Evolutionary conservation across 2,329 filamentous ascomycete genomes (phyloP), one percentile per base, ranked within the genome.

Genomic region (Cladobotryum protrusum): DNA sequence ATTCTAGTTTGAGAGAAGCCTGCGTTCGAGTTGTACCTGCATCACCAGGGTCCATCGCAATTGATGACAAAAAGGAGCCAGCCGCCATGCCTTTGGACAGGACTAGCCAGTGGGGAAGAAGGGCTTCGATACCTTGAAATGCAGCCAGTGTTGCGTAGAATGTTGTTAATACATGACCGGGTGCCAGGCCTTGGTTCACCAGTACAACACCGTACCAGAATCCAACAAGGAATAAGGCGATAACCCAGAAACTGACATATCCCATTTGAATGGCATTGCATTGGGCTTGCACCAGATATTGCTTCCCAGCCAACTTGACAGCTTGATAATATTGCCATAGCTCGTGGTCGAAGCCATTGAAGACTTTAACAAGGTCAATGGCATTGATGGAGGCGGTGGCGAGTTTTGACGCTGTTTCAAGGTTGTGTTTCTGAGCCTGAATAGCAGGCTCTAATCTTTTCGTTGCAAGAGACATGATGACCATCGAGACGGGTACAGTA

Each of bases 291-390:
- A 78, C 70, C 11, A 82, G 69, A 57, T 89, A 95, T 47, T 79
- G 76, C 1, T 64, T 67, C 18, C 81, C 81, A 1, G 88, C 84
- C 6, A 71, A 66, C 41, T 72, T 72, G 29, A 87, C 76, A 1
- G 77, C 73, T 0, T 60, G 63, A 1, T 71, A 66, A 61, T 95
- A 96, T 56, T 81, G 80, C 60, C 76, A 76, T 1, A 79, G 67
- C 63, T 95, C 91, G 11, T 83, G 72, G 12, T 78, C 76, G 59
- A 89, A 79, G 0, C 85, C 88, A 57, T 92, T 91, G 68, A 87
- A 91, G 47, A 83, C 85, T 64, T 96, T 96, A 61, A 97, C 89
- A 0, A 87, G 80, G 53, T 95, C 89, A 36, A 96, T 92, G 3
- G 81, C 83, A 1, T 75, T 73, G 9, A 95, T 77, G 0, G 88